Conservation (phyloP, 805 yeast genomes). For the Candida pseudoglaebosa region DNA sequence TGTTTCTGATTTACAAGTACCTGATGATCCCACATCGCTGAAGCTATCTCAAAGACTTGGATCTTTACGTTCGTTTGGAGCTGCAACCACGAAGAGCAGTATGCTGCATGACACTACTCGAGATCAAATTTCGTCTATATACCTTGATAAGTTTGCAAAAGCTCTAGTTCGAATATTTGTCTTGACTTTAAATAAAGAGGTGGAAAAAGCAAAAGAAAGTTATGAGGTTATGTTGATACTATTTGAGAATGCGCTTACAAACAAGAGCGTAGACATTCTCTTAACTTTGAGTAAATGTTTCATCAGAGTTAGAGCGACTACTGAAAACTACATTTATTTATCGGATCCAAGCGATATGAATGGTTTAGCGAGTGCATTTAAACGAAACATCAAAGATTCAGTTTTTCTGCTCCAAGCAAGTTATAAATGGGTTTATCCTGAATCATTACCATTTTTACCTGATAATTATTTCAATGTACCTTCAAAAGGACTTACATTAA, state of each 20-base stretch:
- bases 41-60: constrained; percentile 21
- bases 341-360: constrained; percentile 57
- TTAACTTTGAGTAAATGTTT: constrained; percentile 51
- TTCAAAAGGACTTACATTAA: constrained; percentile 20
- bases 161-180: constrained; percentile 24
- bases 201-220: constrained; percentile 23
- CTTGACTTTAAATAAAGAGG: constrained; percentile 17
- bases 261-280: constrained; percentile 32
- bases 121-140: constrained; percentile 8
- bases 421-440: constrained; percentile 61
- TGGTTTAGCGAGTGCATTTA: constrained; percentile 58
- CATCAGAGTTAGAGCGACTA: constrained; percentile 50
- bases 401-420: constrained; percentile 15
- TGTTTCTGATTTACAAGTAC: constrained; percentile 2
- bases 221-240: constrained; percentile 31
- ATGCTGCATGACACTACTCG: background rate
- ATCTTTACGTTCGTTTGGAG: constrained; percentile 19
- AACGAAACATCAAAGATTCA: constrained; percentile 39
- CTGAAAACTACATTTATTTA: constrained; percentile 43
- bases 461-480: constrained; percentile 39
- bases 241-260: constrained; percentile 31
- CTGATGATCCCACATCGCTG: background rate
- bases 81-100: constrained; percentile 3
- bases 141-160: constrained; percentile 18
- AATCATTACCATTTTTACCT: constrained; percentile 47